Evolutionary conservation across 148 eudicot genomes (phyloP), one percentile per base, ranked within the genome.

Genomic region (Cornus controversa): DNA sequence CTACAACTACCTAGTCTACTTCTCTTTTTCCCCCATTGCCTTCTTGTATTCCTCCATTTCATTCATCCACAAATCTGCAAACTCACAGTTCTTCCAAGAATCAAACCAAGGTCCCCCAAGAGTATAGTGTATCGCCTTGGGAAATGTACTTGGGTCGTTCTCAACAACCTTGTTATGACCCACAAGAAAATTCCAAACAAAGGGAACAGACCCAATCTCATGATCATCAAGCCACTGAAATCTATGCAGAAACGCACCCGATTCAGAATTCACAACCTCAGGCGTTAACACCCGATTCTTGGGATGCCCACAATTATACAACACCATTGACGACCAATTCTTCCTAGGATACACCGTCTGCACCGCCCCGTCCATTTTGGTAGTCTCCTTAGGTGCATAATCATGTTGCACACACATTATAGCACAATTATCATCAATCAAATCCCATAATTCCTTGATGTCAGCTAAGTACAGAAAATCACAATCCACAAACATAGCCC

Each of bases 21-120:
- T 31, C 34, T 31, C 34, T 31, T 85, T 70, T 77, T 77, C 73
- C 82, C 37, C 78, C 14, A 71, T 22, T 10, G 26, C 80, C 83
- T 83, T 76, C 77, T 88, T 63, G 67, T 65, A 83, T 79, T 90
- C 91, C 80, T 90, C 86, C 89, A 85, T 60, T 83, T 91, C 86
- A 62, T 75, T 88, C 84, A 86, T 29, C 97, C 93, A 94, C 69
- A 94, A 75, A 60, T 87, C 95, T 29, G 80, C 97, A 79, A 96
- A 93, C 80, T 96, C 97, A 47, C 99, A 96, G 66, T 90, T 87
- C 81, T 93, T 96, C 91, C 92, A 91, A 53, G 92, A 86, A 73
- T 96, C 97, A 50, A 96, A 96, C 99, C 99, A 96, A 1, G 99
- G 99, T 11, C 99, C 99, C 1, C 99, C 99, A 1, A 89, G 92